Evolutionary conservation across 495 filamentous ascomycete species (phyloP).

Genomic region (Eremomyces bilateralis): DNA sequence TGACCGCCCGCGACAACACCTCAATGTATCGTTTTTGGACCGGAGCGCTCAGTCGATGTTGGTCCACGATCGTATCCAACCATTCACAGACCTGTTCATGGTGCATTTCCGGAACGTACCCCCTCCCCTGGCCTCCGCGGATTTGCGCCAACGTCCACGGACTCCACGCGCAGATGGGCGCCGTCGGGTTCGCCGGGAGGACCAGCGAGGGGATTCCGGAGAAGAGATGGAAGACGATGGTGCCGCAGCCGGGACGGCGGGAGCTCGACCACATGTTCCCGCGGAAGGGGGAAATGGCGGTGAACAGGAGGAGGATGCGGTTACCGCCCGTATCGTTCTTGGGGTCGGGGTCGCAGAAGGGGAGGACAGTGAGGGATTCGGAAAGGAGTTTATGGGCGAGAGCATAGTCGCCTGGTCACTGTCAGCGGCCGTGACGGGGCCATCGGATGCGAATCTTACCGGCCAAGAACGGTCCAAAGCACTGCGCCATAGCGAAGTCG

Average conservation of each 20-base stretch:
- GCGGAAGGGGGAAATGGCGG: slow-evolving; percentile 20
- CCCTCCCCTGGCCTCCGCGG: not conserved
- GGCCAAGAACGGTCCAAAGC: slow-evolving; percentile 19
- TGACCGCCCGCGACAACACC: slow-evolving; percentile 11
- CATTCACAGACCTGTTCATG: slow-evolving; percentile 19
- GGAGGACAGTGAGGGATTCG: slow-evolving; percentile 13
- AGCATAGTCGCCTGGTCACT: slow-evolving; percentile 14
- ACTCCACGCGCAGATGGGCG: slow-evolving; percentile 19
- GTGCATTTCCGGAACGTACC: slow-evolving; percentile 12
- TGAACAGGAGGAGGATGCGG: slow-evolving; percentile 19
- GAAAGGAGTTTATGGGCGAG: slow-evolving; percentile 21
- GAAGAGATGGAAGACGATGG: slow-evolving; percentile 21
- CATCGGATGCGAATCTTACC: slow-evolving; percentile 7
- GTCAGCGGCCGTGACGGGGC: not conserved
- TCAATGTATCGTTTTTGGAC: slow-evolving; percentile 12
- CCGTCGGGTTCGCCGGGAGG: slow-evolving; percentile 14
- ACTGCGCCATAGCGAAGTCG: slow-evolving; percentile 22
- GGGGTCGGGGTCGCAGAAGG: slow-evolving; percentile 19
- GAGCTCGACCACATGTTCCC: slow-evolving; percentile 21
- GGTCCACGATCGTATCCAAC: slow-evolving; percentile 10
- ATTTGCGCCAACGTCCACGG: slow-evolving; percentile 18
- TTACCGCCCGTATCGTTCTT: slow-evolving; percentile 16
- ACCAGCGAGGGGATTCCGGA: slow-evolving; percentile 20
- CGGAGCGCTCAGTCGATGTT: slow-evolving; percentile 7
- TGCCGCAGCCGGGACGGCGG: slow-evolving; percentile 20